These are phyloP conservation scores for Pichia phayaonensis DNA, from an alignment of 805 yeast species.

Conservation along the genomic window DNA sequence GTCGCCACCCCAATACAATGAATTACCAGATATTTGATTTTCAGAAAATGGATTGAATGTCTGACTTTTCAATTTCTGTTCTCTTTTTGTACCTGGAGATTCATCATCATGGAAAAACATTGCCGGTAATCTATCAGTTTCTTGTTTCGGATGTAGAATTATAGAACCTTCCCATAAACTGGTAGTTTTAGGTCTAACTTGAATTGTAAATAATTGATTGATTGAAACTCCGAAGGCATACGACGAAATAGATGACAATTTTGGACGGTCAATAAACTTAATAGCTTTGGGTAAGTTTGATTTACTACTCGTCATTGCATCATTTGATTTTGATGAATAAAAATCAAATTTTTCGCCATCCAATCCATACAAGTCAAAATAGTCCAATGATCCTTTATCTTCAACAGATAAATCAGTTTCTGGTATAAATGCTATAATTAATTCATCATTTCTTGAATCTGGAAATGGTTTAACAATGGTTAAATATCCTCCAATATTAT, in stretches of 20 bases:
- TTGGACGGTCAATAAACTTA: conserved; percentile 44
- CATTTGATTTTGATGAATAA: conserved; percentile 13
- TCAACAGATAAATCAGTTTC: conserved; percentile 33
- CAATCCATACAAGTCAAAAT: conserved; percentile 33
- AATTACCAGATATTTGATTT: conserved; percentile 35
- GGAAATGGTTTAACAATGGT: conserved; percentile 50
- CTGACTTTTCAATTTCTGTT: conserved; percentile 50
- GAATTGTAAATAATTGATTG: conserved; percentile 64
- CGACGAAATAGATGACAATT: conserved; percentile 42
- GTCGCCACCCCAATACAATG: conserved; percentile 86
- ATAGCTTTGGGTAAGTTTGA: conserved; percentile 20
- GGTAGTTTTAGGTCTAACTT: conserved; percentile 71
- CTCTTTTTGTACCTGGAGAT: conserved; percentile 62
- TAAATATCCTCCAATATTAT: conserved; percentile 75
- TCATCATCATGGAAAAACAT: conserved; percentile 91
- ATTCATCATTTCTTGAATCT: conserved; percentile 43
- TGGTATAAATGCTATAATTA: conserved; percentile 63
- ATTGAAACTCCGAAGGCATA: conserved; percentile 65
- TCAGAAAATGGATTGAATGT: conserved; percentile 69
- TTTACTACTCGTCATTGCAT: conserved; percentile 5
- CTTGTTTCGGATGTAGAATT: conserved; percentile 58
- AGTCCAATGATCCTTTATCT: conserved; percentile 27
- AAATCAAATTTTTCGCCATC: conserved; percentile 27
- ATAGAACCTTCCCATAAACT: conserved; percentile 94
- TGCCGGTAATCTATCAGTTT: conserved; percentile 62